Evolutionary conservation across 2,329 filamentous ascomycete genomes (phyloP).

Genomic region (Diaporthe sp.): DNA sequence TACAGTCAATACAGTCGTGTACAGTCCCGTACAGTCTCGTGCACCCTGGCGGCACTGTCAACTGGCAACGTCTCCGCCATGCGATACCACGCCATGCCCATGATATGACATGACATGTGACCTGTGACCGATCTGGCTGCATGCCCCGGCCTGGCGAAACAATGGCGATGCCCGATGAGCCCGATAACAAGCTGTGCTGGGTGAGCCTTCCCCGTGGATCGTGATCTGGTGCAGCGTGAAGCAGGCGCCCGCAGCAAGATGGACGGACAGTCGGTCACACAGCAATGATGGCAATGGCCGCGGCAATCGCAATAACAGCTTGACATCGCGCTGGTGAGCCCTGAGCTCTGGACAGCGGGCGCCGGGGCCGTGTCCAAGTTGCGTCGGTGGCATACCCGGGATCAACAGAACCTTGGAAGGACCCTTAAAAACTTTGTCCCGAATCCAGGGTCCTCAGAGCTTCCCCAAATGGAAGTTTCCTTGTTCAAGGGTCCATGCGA

Average conservation of each 20-base stretch:
- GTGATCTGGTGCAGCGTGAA: constrained; percentile 9
- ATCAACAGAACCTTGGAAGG: constrained; percentile 6
- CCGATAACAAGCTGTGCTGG: neutral
- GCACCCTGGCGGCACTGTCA: neutral
- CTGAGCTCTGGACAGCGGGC: too few relatives aligned
- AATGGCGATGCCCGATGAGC: constrained; percentile 20
- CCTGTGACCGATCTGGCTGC: constrained; percentile 13
- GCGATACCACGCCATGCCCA: constrained; percentile 16
- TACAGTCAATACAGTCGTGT: neutral
- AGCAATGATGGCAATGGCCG: neutral
- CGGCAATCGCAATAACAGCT: neutral
- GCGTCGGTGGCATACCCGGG: neutral
- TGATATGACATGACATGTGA: constrained; percentile 20
- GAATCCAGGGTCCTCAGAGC: constrained; percentile 26
- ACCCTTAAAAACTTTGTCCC: constrained; percentile 22
- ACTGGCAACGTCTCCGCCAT: neutral
- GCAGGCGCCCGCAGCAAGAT: neutral
- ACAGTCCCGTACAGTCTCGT: neutral
- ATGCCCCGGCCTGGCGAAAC: neutral
- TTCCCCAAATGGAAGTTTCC: constrained; percentile 6
- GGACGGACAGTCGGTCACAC: neutral
- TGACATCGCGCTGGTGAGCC: neutral
- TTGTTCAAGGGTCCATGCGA: constrained; percentile 11
- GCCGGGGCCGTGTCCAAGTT: neutral
- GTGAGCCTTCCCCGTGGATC: neutral